Base-by-base conservation (phyloP, 2,329 filamentous ascomycete species). In the Fusarium nodosum region DNA sequence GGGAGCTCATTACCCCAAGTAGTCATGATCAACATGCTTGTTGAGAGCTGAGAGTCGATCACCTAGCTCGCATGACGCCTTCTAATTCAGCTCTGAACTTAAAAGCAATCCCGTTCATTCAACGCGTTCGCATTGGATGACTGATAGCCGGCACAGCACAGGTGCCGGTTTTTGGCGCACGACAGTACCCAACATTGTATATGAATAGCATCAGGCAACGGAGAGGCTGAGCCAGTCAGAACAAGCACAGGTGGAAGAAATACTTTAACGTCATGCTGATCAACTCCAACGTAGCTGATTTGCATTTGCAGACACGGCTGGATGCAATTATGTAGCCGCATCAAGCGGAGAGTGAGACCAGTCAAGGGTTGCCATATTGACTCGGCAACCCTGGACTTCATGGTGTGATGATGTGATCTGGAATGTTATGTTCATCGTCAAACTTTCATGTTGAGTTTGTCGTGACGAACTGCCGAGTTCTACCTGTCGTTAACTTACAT, bases 81-180 rank as follows among this genome's bases (percentile, higher is more conserved):
- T 4, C 8, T n/a, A 10, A 12, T 16, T 50, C 47, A 26, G 31
- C 47, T 26, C 3, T 28, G 4, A 50, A 50, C 31, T 3, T n/a
- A 5, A 36, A 50, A 50, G 5, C 18, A 5, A 10, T 15, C 0
- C 2, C 2, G 2, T 9, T 1, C 5, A 36, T n/a, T 9, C 18
- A 11, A 28, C 22, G 18, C 24, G 31, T 8, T 18, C 4, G 18
- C 4, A 28, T 36, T 7, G 12, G 30, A 33, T 2, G 8, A 16
- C 13, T 1, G 12, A 50, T 50, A 6, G 8, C 5, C 47, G 31
- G 22, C 12, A 26, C 16, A 31, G 46, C 46, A 34, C 30, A 18
- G 4, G 5, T 13, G 4, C 18, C 31, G 15, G 11, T 1, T 16
- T 11, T 11, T 22, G 7, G 9, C 36, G n/a, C 28, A 15, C 7